Evolutionary conservation across 257 asterid species (phyloP).

Genomic region (Pogostemon cablin): DNA sequence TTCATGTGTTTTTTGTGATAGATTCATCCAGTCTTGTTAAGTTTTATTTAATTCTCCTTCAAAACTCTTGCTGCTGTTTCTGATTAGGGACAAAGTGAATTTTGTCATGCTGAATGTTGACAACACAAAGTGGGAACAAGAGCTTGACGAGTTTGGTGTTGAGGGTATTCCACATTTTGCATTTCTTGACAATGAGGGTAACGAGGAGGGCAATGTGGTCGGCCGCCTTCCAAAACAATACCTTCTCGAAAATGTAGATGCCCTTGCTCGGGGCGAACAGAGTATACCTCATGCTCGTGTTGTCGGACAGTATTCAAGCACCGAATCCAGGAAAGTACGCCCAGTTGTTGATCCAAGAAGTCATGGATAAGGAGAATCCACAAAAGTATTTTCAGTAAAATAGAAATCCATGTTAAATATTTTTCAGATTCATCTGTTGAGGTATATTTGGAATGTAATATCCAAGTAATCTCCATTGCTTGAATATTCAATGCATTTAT

Average conservation of each 20-base stretch:
- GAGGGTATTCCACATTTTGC: conserved; percentile 99
- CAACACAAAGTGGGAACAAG: conserved; percentile 99
- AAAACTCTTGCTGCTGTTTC: conserved; percentile 9
- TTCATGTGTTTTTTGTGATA: neutral
- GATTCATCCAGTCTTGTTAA: neutral
- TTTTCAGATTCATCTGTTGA: conserved; percentile 25
- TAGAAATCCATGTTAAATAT: conserved; percentile 47
- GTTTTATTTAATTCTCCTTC: conserved; percentile 4
- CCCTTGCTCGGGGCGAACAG: conserved; percentile 85
- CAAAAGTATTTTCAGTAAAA: conserved; percentile 60
- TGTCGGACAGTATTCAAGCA: conserved; percentile 79
- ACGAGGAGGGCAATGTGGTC: conserved; percentile 92
- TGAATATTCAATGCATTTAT: no score
- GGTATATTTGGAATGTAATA: neutral
- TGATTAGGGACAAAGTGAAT: conserved; percentile 76
- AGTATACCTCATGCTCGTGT: conserved; percentile 86
- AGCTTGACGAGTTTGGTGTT: conserved; percentile 98
- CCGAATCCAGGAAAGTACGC: conserved; percentile 68
- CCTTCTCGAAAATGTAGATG: conserved; percentile 79
- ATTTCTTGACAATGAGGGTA: conserved; percentile 81
- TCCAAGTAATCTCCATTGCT: no score
- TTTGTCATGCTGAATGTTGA: conserved; percentile 98
- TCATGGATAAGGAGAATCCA: conserved; percentile 70
- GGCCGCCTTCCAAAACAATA: conserved; percentile 87
- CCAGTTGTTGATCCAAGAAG: conserved; percentile 86